Conservation (phyloP, 2,329 filamentous ascomycete genomes). For the Pseudonectria buxi region DNA sequence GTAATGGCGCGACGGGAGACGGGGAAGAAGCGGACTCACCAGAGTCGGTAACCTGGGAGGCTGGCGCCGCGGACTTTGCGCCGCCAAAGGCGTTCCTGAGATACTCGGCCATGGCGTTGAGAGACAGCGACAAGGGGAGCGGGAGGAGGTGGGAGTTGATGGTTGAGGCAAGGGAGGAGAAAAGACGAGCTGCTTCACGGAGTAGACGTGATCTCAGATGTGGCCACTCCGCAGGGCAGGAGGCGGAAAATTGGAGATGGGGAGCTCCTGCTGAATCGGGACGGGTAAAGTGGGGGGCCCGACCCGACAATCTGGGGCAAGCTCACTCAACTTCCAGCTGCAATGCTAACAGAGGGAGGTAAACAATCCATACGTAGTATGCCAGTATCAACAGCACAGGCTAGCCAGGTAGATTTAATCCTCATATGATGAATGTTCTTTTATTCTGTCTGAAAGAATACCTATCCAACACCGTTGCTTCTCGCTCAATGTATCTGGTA, state of each 20-base stretch:
- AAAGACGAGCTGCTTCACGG: background rate
- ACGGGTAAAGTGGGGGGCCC: conserved; percentile 9
- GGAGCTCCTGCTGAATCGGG: conserved; percentile 18
- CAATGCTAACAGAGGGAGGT: too few species aligned
- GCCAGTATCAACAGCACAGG: too few species aligned
- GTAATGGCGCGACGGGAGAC: conserved; percentile 2
- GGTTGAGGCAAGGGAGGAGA: conserved; percentile 11
- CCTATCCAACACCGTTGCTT: too few species aligned
- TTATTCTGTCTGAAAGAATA: too few species aligned
- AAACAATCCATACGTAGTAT: too few species aligned
- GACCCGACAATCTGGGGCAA: conserved; percentile 18
- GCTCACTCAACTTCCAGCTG: conserved; percentile 2
- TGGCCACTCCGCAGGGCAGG: conserved; percentile 16
- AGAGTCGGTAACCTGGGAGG: conserved; percentile 48
- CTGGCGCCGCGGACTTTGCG: conserved; percentile 46
- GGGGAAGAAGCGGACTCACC: conserved; percentile 43
- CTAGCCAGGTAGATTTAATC: too few species aligned
- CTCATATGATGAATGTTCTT: too few species aligned
- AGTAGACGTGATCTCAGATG: background rate
- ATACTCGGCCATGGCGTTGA: conserved; percentile 46
- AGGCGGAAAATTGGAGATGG: conserved; percentile 20
- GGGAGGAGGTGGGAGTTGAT: conserved; percentile 5
- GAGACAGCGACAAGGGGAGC: conserved; percentile 2
- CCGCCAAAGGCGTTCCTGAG: conserved; percentile 65
- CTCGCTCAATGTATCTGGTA: too few species aligned